These are phyloP conservation scores for Pascua guehoae DNA, from an alignment of 1,284 basidiomycete species.

Conservation along the genomic window DNA sequence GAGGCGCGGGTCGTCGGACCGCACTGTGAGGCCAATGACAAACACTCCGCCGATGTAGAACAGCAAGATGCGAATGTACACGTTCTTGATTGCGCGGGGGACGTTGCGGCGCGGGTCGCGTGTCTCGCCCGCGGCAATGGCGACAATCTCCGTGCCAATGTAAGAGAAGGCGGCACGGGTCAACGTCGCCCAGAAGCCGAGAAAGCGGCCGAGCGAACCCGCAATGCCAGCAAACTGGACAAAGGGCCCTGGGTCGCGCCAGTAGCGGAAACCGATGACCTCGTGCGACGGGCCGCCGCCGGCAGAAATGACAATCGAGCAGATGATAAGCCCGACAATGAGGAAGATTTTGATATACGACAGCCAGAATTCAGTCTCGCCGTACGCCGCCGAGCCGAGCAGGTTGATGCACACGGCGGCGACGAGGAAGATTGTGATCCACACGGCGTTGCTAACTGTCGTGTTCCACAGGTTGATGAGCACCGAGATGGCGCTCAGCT, in stretches of 20 bases:
- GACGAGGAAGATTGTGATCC: constrained; percentile 70
- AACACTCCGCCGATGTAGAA: constrained; percentile 52
- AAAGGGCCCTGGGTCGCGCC: constrained; percentile 48
- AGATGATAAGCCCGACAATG: constrained; percentile 57
- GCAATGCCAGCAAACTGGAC: constrained; percentile 52
- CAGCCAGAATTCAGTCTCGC: constrained; percentile 19
- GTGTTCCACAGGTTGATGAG: constrained; percentile 68
- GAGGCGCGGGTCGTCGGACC: constrained; percentile 17
- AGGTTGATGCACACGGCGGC: constrained; percentile 56
- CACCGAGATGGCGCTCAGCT: constrained; percentile 70
- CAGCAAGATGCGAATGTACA: constrained; percentile 67
- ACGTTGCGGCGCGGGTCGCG: constrained; percentile 65
- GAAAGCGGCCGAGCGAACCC: constrained; percentile 31
- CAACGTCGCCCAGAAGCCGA: constrained; percentile 17
- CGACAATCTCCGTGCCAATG: constrained; percentile 35
- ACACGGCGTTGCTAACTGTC: constrained; percentile 57
- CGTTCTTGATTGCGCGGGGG: constrained; percentile 67
- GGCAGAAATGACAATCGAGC: constrained; percentile 61
- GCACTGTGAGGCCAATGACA: constrained; percentile 17
- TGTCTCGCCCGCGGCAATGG: constrained; percentile 43
- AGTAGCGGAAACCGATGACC: constrained; percentile 50
- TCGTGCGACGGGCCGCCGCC: constrained; percentile 48
- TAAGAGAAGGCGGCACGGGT: constrained; percentile 13
- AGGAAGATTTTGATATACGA: constrained; percentile 73
- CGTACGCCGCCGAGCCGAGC: constrained; percentile 10